phyloP scores from a whole-genome alignment of 2,329 filamentous ascomycete species.

The Emergomyces orientalis region DNA sequence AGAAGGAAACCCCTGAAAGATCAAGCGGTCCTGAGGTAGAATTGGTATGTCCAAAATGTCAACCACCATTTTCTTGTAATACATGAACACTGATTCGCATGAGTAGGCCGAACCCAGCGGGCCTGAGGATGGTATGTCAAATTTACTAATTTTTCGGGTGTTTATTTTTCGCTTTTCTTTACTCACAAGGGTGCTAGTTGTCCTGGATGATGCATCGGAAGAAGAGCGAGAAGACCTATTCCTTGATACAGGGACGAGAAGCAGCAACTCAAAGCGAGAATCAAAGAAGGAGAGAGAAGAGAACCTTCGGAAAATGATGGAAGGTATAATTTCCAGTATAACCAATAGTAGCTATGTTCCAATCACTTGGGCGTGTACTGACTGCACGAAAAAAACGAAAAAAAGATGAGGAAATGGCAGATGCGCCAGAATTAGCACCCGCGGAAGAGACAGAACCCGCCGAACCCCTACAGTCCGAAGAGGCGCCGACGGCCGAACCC shows the following conservation, averaged over 20 bases:
- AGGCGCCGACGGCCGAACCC: constrained; percentile 39
- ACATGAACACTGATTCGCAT: constrained; percentile 13
- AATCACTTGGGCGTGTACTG: not conserved
- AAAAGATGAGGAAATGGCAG: constrained; percentile 51
- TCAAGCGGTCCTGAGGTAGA: constrained; percentile 26
- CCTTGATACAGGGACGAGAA: constrained; percentile 29
- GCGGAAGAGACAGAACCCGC: constrained; percentile 21
- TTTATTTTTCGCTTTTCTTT: not conserved
- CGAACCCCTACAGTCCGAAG: constrained; percentile 12
- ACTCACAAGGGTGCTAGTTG: constrained; percentile 20
- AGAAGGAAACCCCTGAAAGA: constrained; percentile 35
- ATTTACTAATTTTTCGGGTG: not conserved
- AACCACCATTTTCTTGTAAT: constrained; percentile 18
- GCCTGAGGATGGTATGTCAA: constrained; percentile 43
- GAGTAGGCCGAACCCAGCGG: constrained; percentile 28
- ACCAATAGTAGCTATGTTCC: constrained; percentile 27
- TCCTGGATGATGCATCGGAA: constrained; percentile 46
- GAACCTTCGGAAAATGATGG: constrained; percentile 65
- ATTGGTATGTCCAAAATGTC: constrained; percentile 25
- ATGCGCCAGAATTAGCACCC: constrained; percentile 37
- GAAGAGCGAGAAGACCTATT: constrained; percentile 47
- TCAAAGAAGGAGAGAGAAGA: constrained; percentile 56
- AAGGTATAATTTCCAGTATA: constrained; percentile 44
- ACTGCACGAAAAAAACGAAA: not conserved
- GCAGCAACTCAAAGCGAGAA: constrained; percentile 34